Evolutionary conservation across 2,329 filamentous ascomycete species (phyloP), one percentile per base, ranked within the genome.

Genomic region (Balansia obtecta): DNA sequence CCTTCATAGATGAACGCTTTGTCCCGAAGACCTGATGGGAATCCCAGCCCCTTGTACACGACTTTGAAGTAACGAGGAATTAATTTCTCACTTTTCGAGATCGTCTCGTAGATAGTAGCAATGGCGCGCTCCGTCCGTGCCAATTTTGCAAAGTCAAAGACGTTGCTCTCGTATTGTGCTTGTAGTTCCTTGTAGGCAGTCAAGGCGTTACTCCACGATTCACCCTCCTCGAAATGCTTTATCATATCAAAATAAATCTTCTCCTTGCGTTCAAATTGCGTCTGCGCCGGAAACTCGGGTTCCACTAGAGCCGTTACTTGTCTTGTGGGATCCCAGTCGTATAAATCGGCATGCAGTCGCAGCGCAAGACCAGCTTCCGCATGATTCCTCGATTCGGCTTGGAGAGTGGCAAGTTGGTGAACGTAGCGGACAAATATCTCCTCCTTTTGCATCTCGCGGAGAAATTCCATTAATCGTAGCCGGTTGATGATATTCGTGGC

Each of bases 361-460:
- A 97, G 75, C 4, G 90, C 89, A 54, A 97, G 75, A 12, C 89
- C 93, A 13, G 91, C 91, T 67, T 96, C 90, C 0, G 88, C 86
- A 55, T 83, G 80, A 59, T 95, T 93, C 52, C 85, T 76, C 4
- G 85, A 78, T 40, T 83, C 79, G 9, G 79, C 76, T 64, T 97
- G 91, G 12, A 93, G 72, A 39, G 81, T 72, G 2, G 89, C 87
- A 18, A 97, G 76, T 65, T 96, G 89, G 63, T 97, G 91, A 13
- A 97, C 90, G 60, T 97, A 96, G 56, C 89, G 85, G 56, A 95
- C 86, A 65, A 95, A 97, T 51, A 96, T 95, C 60, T 96, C 90
- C 64, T 95, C 89, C 62, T 95, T 95, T 57, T 94, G 87, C 85
- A 96, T 95, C 62, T 96, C 89, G 56, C 89, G 86, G 58, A 97